Conservation (phyloP, 192 early-diverging fungal species). For the Coemansia sp. region DNA sequence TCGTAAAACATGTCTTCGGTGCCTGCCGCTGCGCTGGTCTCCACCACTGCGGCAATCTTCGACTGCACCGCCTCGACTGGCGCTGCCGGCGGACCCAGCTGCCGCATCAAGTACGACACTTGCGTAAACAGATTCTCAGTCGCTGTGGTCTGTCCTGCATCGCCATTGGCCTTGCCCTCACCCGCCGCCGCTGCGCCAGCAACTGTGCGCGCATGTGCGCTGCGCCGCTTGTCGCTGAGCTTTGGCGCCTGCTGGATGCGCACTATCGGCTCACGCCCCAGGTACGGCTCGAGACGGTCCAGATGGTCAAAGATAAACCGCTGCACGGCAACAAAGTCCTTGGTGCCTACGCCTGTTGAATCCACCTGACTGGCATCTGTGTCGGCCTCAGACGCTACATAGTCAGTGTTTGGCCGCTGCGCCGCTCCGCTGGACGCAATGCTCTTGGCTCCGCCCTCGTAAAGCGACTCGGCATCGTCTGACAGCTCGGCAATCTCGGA, state of each 20-base stretch:
- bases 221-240: conserved; percentile 41
- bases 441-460: conserved; percentile 42
- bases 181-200: conserved; percentile 6
- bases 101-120: conserved; percentile 79
- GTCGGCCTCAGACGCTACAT: conserved; percentile 33
- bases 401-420: conserved; percentile 33
- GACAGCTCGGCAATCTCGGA: conserved; percentile 68
- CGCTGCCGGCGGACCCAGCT: conserved; percentile 84
- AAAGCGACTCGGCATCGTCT: conserved; percentile 47
- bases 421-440: conserved; percentile 37
- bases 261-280: conserved; percentile 60
- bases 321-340: conserved; percentile 61
- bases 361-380: conserved; percentile 19
- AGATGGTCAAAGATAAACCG: conserved; percentile 67
- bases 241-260: conserved; percentile 27
- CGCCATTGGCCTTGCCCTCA: conserved; percentile 1
- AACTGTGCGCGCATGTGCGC: conserved; percentile 22
- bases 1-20: conserved; percentile 57
- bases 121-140: conserved; percentile 75
- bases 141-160: conserved; percentile 31
- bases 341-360: conserved; percentile 36
- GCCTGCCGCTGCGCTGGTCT: conserved; percentile 14
- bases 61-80: conserved; percentile 25
- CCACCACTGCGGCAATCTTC: conserved; percentile 27
- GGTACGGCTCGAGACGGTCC: conserved; percentile 67